Evolutionary conservation across 2,329 filamentous ascomycete species (phyloP).

Genomic region (Hypoxylon sp.): DNA sequence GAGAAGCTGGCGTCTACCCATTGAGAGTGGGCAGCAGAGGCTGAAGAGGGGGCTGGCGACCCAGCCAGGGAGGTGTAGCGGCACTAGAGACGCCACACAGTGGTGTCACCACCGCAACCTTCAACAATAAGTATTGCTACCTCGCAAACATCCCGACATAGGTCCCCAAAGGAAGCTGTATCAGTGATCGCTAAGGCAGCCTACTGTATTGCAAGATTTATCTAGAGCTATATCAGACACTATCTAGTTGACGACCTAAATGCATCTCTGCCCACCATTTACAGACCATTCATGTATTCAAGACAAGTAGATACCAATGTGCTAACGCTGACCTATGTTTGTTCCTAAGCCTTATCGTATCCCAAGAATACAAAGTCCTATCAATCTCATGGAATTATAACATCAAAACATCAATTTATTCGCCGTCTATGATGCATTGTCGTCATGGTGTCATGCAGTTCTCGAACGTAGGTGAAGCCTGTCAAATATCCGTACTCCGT

Average conservation of each 20-base stretch:
- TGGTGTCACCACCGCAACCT: no score
- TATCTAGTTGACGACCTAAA: slow-evolving; percentile 11
- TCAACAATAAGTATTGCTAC: no score
- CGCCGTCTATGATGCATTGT: slow-evolving; percentile 44
- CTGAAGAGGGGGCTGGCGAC: no score
- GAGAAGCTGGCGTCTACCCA: no score
- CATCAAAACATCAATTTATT: slow-evolving; percentile 38
- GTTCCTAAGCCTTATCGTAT: slow-evolving; percentile 9
- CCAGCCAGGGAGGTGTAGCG: no score
- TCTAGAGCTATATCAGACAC: slow-evolving; percentile 7
- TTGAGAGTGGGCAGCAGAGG: no score
- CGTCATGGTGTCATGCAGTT: slow-evolving; percentile 17
- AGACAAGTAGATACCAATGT: slow-evolving; percentile 10
- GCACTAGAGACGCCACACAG: no score
- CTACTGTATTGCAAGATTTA: slow-evolving; percentile 2
- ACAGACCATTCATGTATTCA: slow-evolving; percentile 16
- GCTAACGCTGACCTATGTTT: slow-evolving; percentile 28
- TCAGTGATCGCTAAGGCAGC: no score
- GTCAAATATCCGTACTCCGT: slow-evolving; percentile 31
- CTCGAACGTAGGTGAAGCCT: slow-evolving; percentile 16
- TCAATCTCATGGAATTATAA: slow-evolving; percentile 36
- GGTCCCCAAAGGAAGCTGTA: no score
- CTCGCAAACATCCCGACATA: no score
- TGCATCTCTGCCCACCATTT: slow-evolving; percentile 6
- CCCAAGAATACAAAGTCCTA: slow-evolving; percentile 27